phyloP scores from a whole-genome alignment of 2,329 filamentous ascomycete genomes.

The Alternaria angustiovoidea region DNA sequence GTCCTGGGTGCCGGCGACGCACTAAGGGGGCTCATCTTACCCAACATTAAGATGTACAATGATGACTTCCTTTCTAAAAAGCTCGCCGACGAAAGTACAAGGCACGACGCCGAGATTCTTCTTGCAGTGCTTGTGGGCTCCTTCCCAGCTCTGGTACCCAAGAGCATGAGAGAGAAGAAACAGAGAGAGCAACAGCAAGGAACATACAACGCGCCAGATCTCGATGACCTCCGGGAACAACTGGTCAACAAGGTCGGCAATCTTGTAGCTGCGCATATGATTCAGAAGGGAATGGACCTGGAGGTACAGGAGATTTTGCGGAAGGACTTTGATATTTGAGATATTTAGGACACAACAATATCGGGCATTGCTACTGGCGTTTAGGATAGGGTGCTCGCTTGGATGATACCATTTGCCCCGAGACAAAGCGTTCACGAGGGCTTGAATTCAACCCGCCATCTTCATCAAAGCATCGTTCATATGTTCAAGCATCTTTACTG shows the following conservation, averaged over 20 bases:
- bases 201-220: constrained; percentile 53
- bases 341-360: background rate
- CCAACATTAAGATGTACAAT: constrained; percentile 69
- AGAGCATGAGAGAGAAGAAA: constrained; percentile 37
- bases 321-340: constrained; percentile 15
- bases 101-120: constrained; percentile 68
- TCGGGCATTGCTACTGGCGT: constrained; percentile 6
- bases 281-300: constrained; percentile 48
- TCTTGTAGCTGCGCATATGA: constrained; percentile 28
- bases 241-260: constrained; percentile 57
- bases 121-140: constrained; percentile 65
- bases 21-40: constrained; percentile 67
- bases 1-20: constrained; percentile 75
- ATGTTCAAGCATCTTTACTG: background rate
- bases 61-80: constrained; percentile 67
- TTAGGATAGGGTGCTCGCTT: background rate
- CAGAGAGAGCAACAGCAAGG: constrained; percentile 42
- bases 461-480: background rate
- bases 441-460: background rate
- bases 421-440: background rate
- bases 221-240: constrained; percentile 51
- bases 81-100: constrained; percentile 59
- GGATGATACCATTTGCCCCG: constrained; percentile 7
- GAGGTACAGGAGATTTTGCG: constrained; percentile 14
- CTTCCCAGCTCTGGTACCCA: constrained; percentile 57